Evolutionary conservation across 345 rosid genomes (phyloP).

Genomic region (Linum tenue): DNA sequence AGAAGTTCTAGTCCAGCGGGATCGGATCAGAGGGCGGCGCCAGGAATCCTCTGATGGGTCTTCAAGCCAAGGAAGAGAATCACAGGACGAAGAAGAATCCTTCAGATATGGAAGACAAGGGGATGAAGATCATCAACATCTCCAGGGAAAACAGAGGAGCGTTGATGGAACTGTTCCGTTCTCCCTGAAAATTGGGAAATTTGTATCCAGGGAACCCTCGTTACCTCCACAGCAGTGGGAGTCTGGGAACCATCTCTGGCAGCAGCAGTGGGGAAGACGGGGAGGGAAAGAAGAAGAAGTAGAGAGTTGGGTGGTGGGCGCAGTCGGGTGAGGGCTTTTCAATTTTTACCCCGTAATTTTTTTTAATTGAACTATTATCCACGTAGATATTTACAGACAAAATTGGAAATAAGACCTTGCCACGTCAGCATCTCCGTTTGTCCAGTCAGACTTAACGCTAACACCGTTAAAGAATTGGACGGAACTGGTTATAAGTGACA

Average conservation of each 20-base stretch:
- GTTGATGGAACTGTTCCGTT: constrained; percentile 51
- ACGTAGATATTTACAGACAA: no score
- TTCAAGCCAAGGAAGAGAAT: constrained; percentile 2
- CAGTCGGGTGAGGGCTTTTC: no score
- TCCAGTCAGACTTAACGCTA: no score
- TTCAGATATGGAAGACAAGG: constrained; percentile 34
- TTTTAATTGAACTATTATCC: no score
- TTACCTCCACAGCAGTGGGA: constrained; percentile 12
- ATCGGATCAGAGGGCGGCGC: constrained; percentile 15
- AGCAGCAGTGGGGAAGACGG: constrained; percentile 34
- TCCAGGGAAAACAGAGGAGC: constrained; percentile 96
- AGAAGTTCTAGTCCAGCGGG: constrained; percentile 17
- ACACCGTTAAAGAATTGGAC: no score
- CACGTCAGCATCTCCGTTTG: no score
- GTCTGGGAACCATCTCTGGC: constrained; percentile 33
- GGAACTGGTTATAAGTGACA: no score
- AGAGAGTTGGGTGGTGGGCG: no score
- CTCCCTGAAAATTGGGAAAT: constrained; percentile 28
- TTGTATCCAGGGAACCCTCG: constrained; percentile 19
- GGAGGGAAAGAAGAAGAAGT: constrained; percentile 23
- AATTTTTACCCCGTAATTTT: no score
- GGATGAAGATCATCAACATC: constrained; percentile 56
- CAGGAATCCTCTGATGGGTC: not conserved
- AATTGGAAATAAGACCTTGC: no score
- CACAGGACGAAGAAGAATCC: constrained; percentile 24